Evolutionary conservation across 2,329 filamentous ascomycete genomes (phyloP).

Genomic region (Fusarium sp.): DNA sequence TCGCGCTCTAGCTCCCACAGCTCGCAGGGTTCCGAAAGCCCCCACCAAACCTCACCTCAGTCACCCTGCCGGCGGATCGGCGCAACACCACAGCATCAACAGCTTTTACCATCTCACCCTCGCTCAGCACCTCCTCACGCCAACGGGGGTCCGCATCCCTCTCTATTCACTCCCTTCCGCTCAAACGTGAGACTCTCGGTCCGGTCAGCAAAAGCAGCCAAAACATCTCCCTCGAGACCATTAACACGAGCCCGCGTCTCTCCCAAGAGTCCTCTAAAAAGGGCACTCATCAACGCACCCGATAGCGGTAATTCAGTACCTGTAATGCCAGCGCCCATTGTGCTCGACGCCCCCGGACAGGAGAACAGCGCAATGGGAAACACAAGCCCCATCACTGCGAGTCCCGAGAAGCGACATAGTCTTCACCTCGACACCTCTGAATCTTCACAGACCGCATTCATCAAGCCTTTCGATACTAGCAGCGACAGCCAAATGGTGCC

Average conservation of each 20-base stretch:
- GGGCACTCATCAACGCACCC: slow-evolving; percentile 75
- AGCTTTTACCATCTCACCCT: slow-evolving; percentile 47
- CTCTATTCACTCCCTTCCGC: slow-evolving; percentile 72
- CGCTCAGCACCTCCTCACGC: slow-evolving; percentile 52
- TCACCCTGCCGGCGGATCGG: slow-evolving; percentile 61
- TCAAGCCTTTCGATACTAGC: slow-evolving; percentile 62
- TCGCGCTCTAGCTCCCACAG: slow-evolving; percentile 60
- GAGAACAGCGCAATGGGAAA: slow-evolving; percentile 56
- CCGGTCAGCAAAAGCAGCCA: slow-evolving; percentile 70
- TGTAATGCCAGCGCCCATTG: slow-evolving; percentile 53
- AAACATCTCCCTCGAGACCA: slow-evolving; percentile 64
- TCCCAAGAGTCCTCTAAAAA: slow-evolving; percentile 83
- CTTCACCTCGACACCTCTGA: slow-evolving; percentile 68
- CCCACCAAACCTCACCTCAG: slow-evolving; percentile 61
- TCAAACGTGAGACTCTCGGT: slow-evolving; percentile 74
- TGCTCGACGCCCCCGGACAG: slow-evolving; percentile 55
- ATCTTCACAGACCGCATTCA: slow-evolving; percentile 61
- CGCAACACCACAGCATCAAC: slow-evolving; percentile 52
- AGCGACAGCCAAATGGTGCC: slow-evolving; percentile 48
- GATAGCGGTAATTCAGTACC: slow-evolving; percentile 75
- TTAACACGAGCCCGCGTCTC: slow-evolving; percentile 74
- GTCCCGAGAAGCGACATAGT: slow-evolving; percentile 64
- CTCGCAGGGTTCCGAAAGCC: slow-evolving; percentile 60
- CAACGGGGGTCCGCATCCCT: slow-evolving; percentile 51
- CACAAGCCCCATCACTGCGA: slow-evolving; percentile 47